phyloP scores from a whole-genome alignment of 2,329 filamentous ascomycete species.

The Tricladium varicosporioides region DNA sequence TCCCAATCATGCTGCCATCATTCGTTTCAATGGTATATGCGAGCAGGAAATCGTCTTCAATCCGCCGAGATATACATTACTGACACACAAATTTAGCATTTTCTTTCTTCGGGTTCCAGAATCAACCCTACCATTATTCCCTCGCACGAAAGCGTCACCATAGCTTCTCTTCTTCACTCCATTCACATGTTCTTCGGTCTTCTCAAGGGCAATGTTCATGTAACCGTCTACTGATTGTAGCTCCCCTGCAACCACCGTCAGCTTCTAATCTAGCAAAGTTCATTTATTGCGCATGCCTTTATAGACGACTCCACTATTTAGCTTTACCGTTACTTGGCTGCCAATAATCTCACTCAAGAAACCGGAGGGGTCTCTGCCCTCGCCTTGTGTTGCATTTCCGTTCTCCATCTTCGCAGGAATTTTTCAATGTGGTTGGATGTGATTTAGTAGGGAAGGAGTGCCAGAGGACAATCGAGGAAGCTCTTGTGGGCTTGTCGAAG shows the following conservation, averaged over 20 bases:
- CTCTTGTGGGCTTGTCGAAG: background rate
- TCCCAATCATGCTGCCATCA: constrained; percentile 4
- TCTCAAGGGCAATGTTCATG: constrained; percentile 99
- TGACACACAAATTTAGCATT: constrained; percentile 15
- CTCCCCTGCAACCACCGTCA: constrained; percentile 60
- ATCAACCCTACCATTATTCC: constrained; percentile 76
- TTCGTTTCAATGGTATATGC: constrained; percentile 1
- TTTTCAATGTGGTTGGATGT: background rate
- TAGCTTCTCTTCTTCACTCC: constrained; percentile 80
- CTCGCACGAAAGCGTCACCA: constrained; percentile 91
- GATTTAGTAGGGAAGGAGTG: background rate
- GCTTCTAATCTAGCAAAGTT: no score
- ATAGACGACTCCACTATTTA: constrained; percentile 98
- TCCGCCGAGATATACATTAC: constrained; percentile 37
- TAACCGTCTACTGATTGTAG: constrained; percentile 97
- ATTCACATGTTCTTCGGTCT: constrained; percentile 88
- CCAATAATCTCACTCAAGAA: constrained; percentile 95
- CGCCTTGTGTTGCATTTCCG: constrained; percentile 54
- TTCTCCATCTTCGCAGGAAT: constrained; percentile 68
- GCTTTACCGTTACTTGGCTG: constrained; percentile 89
- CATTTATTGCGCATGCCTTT: constrained; percentile 78
- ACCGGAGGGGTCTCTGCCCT: constrained; percentile 88
- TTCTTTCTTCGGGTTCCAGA: background rate
- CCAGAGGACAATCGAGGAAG: no score
- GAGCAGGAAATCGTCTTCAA: constrained; percentile 12